Evolutionary conservation across 2,329 filamentous ascomycete genomes (phyloP), one percentile per base, ranked within the genome.

Genomic region (Aspergillus uvarum): DNA sequence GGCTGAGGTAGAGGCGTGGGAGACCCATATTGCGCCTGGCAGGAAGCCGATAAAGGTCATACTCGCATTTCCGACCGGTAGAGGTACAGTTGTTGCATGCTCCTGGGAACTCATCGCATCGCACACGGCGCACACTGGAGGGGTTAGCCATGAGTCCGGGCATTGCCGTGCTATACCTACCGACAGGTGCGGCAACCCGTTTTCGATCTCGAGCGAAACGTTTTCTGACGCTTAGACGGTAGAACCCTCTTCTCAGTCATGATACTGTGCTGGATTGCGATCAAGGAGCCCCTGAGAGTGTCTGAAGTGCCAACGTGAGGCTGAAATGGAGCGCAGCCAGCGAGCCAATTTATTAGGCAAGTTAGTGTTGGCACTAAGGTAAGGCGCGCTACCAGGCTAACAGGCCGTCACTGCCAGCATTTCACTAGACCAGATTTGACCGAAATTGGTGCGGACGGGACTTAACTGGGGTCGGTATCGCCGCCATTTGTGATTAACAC

Each of bases 101-200:
- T 1, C 24, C 42, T 2, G 53, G 53, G 29, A 47, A 16, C 47
- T 55, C 42, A 35, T 55, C 53, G 29, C 53, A 55, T 49, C 47
- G 26, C 24, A 55, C 31, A 12, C n/a, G 53, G 4, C 44, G 53
- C 10, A 24, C n/a, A 12, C 53, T 55, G 8, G 21, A 21, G 32
- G 4, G 12, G 16, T 55, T 22, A 32, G 26, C 6, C 12, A 35
- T 10, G n/a, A 19, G 6, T 44, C 6, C 16, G 38, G 16, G 38
- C n/a, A 6, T 7, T 16, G 38, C 14, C 16, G 14, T 19, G 3
- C 6, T 21, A 19, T 21, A 48, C 53, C 47, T 26, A 55, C 53
- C 53, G 42, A 26, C 42, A 55, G 42, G 53, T 47, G 10, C 53
- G 53, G 29, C 53, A 55, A 19, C 53, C 53, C 3, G 42, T 48